Conservation (phyloP, 176 grass and related monocot genomes). For the Calamus simplicifolius region DNA sequence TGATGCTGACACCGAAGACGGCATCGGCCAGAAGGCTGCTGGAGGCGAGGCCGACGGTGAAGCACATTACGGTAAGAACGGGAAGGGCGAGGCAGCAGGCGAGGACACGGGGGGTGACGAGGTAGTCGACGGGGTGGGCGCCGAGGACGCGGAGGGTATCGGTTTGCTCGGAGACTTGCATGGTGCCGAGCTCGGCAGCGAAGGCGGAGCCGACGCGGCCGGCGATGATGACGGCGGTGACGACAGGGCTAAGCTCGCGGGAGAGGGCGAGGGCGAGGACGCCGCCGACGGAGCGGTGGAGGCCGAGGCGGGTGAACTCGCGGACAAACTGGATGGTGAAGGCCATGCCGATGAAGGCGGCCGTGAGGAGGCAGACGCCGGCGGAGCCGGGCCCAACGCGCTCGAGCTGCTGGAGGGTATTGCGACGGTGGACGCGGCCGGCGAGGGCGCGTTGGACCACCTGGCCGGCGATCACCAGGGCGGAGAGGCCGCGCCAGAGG, state of each 20-base stretch:
- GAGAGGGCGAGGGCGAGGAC: conserved; percentile 88
- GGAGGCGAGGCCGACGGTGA: conserved; percentile 71
- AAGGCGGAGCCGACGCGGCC: conserved; percentile 92
- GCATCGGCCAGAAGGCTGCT: conserved; percentile 79
- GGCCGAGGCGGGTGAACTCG: conserved; percentile 96
- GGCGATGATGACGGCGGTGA: conserved; percentile 74
- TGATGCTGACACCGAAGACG: conserved; percentile 83
- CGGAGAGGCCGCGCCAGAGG: conserved; percentile 83
- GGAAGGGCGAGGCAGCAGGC: conserved; percentile 81
- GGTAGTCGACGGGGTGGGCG: conserved; percentile 78
- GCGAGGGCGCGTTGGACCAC: conserved; percentile 64
- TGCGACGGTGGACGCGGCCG: conserved; percentile 75
- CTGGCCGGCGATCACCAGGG: conserved; percentile 74
- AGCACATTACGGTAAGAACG: conserved; percentile 74
- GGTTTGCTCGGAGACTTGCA: conserved; percentile 98
- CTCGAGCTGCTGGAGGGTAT: conserved; percentile 79
- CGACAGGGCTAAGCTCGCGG: conserved; percentile 81
- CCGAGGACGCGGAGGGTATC: conserved; percentile 87
- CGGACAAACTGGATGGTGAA: conserved; percentile 99
- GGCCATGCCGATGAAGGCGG: conserved; percentile 94
- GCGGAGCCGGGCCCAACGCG: conserved; percentile 70
- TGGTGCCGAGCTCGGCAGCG: conserved; percentile 93
- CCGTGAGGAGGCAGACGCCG: conserved; percentile 86
- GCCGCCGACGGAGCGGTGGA: conserved; percentile 91
- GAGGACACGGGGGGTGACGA: conserved; percentile 75